Base-by-base conservation (phyloP, 1,284 basidiomycete genomes). In the Serendipita sp. region DNA sequence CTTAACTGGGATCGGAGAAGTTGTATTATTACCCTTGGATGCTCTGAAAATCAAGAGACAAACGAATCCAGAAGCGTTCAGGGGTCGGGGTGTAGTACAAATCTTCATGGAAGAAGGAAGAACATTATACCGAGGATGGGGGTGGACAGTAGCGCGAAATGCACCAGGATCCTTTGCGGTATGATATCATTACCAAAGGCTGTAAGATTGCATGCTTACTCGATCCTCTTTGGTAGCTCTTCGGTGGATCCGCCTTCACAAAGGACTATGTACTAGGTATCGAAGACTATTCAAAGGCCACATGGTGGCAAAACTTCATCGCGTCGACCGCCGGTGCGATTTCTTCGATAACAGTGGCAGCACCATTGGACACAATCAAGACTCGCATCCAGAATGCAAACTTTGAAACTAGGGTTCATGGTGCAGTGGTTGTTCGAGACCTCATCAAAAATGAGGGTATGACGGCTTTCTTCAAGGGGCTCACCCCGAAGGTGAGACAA, bases 21-120 rank as follows among this genome's bases (percentile, higher is more conserved):
- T 98, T 65, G 92, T 93, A 26, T 84, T 99, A 17, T 82, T 99
- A 30, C 95, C 95, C 0, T 80, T 99, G 3, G 95, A 99, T 70
- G 94, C 87, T 32, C 84, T 99, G 71, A 99, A 99, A 77, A 99
- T 99, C 76, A 98, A 97, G 79, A 87, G 94, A 67, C 93, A 97
- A 77, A 93, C 94, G 66, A 96, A 96, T 76, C 93, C 93, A 2
- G 93, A 95, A 70, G 92, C 93, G 1, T 92, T 96, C 82, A 87
- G 90, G 62, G 91, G 91, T 50, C 88, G 95, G 43, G 93, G 94
- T 43, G 82, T 96, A 69, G 67, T 96, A 64, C 86, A 88, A 62
- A 93, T 99, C 68, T 83, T 99, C 72, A 76, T 86, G 68, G 94
- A 99, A 69, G 96, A 99, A 72, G 93, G 94, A 64, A 86, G 82